Percentiles rank a stretch among this genome's conserved stretches.
Evolutionary conservation across 768 basidiomycete genomes (phyloP).

Genomic region (Tricholoma saponaceum): DNA sequence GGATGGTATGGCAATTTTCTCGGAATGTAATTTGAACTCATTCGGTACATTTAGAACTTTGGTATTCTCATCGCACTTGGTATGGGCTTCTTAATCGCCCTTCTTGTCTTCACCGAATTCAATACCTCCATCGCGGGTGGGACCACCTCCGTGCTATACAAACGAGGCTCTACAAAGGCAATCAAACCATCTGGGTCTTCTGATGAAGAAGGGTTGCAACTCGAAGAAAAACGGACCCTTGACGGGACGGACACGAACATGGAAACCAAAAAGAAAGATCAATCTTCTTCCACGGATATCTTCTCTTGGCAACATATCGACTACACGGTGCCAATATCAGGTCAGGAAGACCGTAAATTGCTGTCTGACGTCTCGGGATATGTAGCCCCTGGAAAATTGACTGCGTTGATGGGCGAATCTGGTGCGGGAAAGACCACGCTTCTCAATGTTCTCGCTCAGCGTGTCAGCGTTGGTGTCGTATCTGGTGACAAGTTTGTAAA

Average conservation of each 20-base stretch:
- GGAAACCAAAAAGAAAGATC: slow-evolving; percentile 4
- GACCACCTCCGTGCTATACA: slow-evolving; percentile 53
- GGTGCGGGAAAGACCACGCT: slow-evolving; percentile 54
- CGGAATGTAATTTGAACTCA: neutral
- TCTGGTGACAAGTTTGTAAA: slow-evolving; percentile 53
- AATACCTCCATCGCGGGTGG: slow-evolving; percentile 36
- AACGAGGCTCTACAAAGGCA: slow-evolving; percentile 42
- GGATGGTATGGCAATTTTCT: slow-evolving; percentile 12
- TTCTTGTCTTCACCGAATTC: slow-evolving; percentile 60
- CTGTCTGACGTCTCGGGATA: slow-evolving; percentile 75
- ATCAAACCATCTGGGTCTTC: neutral
- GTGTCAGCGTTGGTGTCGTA: slow-evolving; percentile 44
- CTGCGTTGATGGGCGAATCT: slow-evolving; percentile 69
- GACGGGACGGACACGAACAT: neutral
- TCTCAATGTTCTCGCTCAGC: slow-evolving; percentile 54
- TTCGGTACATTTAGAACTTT: slow-evolving; percentile 39
- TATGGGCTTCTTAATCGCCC: slow-evolving; percentile 47
- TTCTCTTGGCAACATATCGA: slow-evolving; percentile 79
- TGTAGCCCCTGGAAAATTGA: slow-evolving; percentile 77
- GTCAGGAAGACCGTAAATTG: slow-evolving; percentile 40
- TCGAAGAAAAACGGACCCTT: neutral
- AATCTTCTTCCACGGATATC: slow-evolving; percentile 35
- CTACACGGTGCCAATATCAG: slow-evolving; percentile 58
- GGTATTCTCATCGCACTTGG: slow-evolving; percentile 71
- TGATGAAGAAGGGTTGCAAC: neutral